Conservation (phyloP, 768 basidiomycete species). For the Collybiopsis luxurians region DNA sequence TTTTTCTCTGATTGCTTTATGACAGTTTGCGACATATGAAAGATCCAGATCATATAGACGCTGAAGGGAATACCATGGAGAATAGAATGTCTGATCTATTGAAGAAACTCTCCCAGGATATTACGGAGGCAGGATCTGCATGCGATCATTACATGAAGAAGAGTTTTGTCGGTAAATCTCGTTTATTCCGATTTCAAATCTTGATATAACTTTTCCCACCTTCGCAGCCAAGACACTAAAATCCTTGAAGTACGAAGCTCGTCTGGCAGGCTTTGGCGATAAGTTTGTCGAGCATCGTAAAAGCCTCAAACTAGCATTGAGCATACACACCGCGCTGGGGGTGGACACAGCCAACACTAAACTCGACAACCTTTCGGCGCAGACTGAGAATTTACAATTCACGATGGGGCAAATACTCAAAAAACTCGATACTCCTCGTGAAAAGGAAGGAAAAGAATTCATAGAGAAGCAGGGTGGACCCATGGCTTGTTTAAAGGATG, state of each 20-base stretch:
- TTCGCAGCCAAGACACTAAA: conserved; percentile 27
- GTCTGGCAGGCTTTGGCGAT: conserved; percentile 19
- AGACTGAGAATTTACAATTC: no score
- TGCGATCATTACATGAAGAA: conserved; percentile 35
- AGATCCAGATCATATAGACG: conserved; percentile 15
- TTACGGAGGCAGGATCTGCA: conserved; percentile 28
- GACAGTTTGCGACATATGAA: conserved; percentile 18
- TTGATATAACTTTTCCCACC: no score
- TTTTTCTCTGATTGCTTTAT: no score
- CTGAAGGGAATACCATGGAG: conserved; percentile 22
- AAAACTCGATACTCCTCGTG: no score
- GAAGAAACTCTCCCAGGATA: conserved; percentile 24
- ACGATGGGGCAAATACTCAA: no score
- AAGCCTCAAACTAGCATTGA: conserved; percentile 27
- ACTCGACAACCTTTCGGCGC: no score
- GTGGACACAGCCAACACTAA: conserved; percentile 13
- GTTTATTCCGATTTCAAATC: no score
- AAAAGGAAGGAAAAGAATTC: background rate
- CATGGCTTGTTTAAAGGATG: conserved; percentile 19
- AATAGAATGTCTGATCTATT: conserved; percentile 23
- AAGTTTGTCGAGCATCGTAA: conserved; percentile 24
- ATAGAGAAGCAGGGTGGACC: conserved; percentile 17
- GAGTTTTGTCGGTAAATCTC: conserved; percentile 9
- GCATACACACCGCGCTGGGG: conserved; percentile 24
- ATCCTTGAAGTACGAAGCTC: conserved; percentile 25